Evolutionary conservation across 768 basidiomycete genomes (phyloP).

Genomic region (Leccinellum albellum): DNA sequence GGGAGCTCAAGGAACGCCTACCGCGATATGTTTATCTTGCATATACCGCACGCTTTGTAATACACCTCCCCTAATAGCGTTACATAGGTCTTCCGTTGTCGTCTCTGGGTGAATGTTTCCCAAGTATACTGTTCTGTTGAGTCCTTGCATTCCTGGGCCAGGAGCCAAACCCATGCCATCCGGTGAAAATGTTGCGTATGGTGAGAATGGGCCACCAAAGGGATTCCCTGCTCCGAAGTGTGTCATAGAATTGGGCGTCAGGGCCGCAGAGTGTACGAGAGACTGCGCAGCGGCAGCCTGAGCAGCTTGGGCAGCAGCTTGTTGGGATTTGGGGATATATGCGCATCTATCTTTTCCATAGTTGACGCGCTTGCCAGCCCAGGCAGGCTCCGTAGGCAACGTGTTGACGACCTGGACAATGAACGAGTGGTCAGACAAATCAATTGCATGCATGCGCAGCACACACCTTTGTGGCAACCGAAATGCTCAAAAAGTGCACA

Average conservation of each 20-base stretch:
- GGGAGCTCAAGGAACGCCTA: constrained; percentile 38
- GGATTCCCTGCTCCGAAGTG: constrained; percentile 31
- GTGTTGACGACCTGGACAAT: constrained; percentile 79
- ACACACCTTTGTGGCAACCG: constrained; percentile 88
- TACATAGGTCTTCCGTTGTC: constrained; percentile 91
- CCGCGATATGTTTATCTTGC: constrained; percentile 96
- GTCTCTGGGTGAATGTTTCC: constrained; percentile 98
- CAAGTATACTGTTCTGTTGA: constrained; percentile 92
- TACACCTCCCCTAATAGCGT: constrained; percentile 94
- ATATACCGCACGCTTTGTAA: constrained; percentile 93
- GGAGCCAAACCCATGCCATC: constrained; percentile 33
- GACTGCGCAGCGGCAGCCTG: constrained; percentile 84
- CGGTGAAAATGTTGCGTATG: constrained; percentile 52
- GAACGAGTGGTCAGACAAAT: constrained; percentile 1
- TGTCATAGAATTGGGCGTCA: constrained; percentile 29
- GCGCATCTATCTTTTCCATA: constrained; percentile 99
- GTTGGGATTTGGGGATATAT: constrained; percentile 94
- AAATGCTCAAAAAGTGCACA: constrained; percentile 95
- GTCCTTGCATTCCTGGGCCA: constrained; percentile 43
- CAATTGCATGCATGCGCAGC: neutral
- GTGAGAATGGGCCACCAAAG: constrained; percentile 37
- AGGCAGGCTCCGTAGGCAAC: constrained; percentile 85
- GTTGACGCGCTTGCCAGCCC: constrained; percentile 95
- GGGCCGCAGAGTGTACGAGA: constrained; percentile 47
- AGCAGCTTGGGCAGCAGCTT: constrained; percentile 81